A percentile compares a stretch with the other conserved stretches of the same genome.
phyloP scores from a whole-genome alignment of 371 early-diverging fungal species.

The Mucor velutinosus region DNA sequence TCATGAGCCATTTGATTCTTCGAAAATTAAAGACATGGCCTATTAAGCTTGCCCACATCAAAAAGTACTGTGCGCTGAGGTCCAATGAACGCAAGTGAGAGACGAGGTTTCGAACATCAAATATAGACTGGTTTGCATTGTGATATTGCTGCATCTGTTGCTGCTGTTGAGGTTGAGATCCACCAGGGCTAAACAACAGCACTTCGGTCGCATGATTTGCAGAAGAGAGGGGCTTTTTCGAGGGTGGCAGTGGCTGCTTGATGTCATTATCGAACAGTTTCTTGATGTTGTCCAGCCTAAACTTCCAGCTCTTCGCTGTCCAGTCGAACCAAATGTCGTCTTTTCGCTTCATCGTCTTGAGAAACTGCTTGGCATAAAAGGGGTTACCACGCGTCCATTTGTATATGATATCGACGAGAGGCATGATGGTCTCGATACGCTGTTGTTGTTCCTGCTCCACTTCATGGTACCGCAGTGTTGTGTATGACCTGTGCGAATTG shows the following conservation, averaged over 20 bases:
- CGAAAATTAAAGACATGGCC: conserved; percentile 41
- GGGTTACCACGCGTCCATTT: conserved; percentile 49
- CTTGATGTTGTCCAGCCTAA: conserved; percentile 37
- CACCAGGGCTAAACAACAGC: neutral
- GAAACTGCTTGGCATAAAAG: conserved; percentile 45
- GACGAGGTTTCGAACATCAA: conserved; percentile 41
- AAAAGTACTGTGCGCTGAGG: conserved; percentile 29
- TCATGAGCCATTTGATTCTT: conserved; percentile 43
- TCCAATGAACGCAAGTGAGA: conserved; percentile 42
- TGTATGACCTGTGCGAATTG: conserved; percentile 6
- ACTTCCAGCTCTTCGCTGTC: conserved; percentile 47
- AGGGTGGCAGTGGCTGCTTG: neutral
- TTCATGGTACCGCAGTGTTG: neutral
- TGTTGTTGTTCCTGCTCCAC: conserved; percentile 8
- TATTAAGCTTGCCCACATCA: conserved; percentile 50
- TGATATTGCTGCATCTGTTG: neutral
- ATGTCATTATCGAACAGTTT: conserved; percentile 23
- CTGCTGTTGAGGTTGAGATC: neutral
- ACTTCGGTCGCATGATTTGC: neutral
- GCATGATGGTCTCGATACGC: conserved; percentile 9
- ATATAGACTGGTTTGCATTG: neutral
- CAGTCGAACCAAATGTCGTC: conserved; percentile 51
- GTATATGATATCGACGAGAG: conserved; percentile 34
- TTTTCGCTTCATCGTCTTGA: conserved; percentile 44
- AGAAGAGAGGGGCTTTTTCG: neutral